Conservation (phyloP, 1,139 yeast species). For the Pichia sp. region DNA sequence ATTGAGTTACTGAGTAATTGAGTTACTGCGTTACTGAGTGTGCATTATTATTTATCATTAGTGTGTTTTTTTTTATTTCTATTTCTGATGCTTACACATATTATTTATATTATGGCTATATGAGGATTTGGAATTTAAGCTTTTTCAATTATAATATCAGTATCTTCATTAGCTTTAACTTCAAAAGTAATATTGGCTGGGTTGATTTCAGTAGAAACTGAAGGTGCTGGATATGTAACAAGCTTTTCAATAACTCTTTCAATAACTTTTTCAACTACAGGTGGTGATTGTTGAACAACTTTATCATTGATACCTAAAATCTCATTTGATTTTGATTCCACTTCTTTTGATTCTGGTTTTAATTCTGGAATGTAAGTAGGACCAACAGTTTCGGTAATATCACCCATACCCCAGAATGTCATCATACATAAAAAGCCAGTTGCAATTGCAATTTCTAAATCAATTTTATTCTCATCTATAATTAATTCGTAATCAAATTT, state of each 20-base stretch:
- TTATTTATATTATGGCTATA: too few relatives aligned
- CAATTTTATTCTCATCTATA: slow-evolving; percentile 42
- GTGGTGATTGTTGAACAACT: too few relatives aligned
- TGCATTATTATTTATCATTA: too few relatives aligned
- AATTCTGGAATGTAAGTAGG: slow-evolving; percentile 36
- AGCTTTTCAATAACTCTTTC: slow-evolving; percentile 10
- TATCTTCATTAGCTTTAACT: slow-evolving; percentile 25
- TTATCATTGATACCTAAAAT: too few relatives aligned
- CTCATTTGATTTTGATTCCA: neutral
- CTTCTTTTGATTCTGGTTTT: neutral
- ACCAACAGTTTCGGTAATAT: slow-evolving; percentile 46
- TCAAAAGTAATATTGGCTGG: slow-evolving; percentile 25
- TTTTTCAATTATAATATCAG: slow-evolving; percentile 28
- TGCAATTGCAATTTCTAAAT: slow-evolving; percentile 45
- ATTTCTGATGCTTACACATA: too few relatives aligned
- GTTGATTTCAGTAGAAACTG: neutral
- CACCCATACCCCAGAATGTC: slow-evolving; percentile 59
- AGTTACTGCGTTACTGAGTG: too few relatives aligned
- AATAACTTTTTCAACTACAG: slow-evolving; percentile 8
- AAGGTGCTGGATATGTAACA: neutral
- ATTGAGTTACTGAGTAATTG: too few relatives aligned
- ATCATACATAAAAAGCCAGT: slow-evolving; percentile 57
- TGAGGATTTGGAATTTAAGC: slow-evolving; percentile 3
- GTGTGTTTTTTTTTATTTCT: too few relatives aligned
- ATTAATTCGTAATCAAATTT: slow-evolving; percentile 54